Evolutionary conservation across 495 filamentous ascomycete genomes (phyloP), one percentile per base, ranked within the genome.

Genomic region (Thermochaetoides thermophila): DNA sequence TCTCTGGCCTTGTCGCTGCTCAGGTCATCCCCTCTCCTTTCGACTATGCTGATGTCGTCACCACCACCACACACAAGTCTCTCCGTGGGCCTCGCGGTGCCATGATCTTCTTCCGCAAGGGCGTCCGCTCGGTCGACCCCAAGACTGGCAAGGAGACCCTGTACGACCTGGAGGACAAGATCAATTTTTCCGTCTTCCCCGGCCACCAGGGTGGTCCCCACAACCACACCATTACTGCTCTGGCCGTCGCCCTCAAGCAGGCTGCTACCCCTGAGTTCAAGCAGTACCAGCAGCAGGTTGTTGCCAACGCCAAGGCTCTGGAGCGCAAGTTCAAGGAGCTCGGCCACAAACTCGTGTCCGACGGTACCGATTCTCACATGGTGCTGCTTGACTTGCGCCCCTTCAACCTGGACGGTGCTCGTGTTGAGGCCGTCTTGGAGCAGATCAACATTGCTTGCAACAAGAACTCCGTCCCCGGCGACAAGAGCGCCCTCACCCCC

Each of bases 51-150:
- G 91, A 96, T 58, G 81, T 99, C 35, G 91, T 99, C 37, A 99
- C 91, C 40, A 99, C 91, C 36, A 99, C 91, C 37, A 99, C 91
- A 31, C 91, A 99, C 76, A 99, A 99, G 74, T 94, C 86, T 31
- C 81, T 99, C 49, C 84, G 91, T 67, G 91, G 91, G 33, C 91
- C 91, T 34, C 81, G 91, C 61, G 91, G 91, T 55, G 91, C 91
- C 53, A 99, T 99, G 91, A 99, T 99, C 64, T 99, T 99, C 73
- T 99, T 84, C 75, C 82, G 91, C 51, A 91, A 87, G 63, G 91
- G 91, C 50, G 81, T 95, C 32, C 75, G 86, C 47, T 80, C 74
- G 52, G 74, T 74, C 28, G 83, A 96, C 54, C 63, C 78, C 55
- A 96, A 95, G 74, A 71, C 73, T 34, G 81, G 83, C 46, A 89